Base-by-base conservation (phyloP, 768 basidiomycete genomes). In the Stropharia rugosoannulata region DNA sequence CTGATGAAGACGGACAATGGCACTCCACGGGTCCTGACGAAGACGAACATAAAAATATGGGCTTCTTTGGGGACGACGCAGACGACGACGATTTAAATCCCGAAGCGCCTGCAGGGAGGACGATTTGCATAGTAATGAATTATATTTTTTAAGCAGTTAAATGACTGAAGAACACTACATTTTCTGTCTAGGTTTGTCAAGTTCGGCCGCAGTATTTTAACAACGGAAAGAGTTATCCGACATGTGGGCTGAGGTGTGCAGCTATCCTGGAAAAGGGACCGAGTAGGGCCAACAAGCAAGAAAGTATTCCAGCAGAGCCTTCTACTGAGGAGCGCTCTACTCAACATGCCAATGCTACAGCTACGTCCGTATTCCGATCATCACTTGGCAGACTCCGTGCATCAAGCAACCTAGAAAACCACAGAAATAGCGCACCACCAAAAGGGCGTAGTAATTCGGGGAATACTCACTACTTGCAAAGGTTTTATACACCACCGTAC, bases 201-300 rank as follows among this genome's bases (percentile, higher is more conserved):
- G 44, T 54, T 8, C 58, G 60, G 25, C 64, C 60, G 27, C 57
- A 53, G 38, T 60, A 52, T 39, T 49, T 48, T 25, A 60, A 53
- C 45, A 56, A 54, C 18, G 62, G 59, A 5, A 65, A 60, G 49
- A 60, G 48, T 2, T 67, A 62, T 35, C 62, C 63, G 6, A 67
- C 66, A 12, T 67, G 66, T 16, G 66, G 66, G 12, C 51, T 64
- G 37, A 60, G 57, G n/a, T 66, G 64, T 49, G 61, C 60, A 35
- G 43, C 12, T 15, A 45, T 55, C 19, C 49, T 54, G 16, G 42
- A 57, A 13, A 22, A 32, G 29, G 42, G 6, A 38, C 51, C 9
- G 27, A 36, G 29, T 32, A 46, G 22, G n/a, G 6, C 29, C 9
- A 32, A 32, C 13, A 29, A 25, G 7, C 22, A 8, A 8, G 39